Conservation (phyloP, 1,284 basidiomycete species). For the Boletus calvinii region DNA sequence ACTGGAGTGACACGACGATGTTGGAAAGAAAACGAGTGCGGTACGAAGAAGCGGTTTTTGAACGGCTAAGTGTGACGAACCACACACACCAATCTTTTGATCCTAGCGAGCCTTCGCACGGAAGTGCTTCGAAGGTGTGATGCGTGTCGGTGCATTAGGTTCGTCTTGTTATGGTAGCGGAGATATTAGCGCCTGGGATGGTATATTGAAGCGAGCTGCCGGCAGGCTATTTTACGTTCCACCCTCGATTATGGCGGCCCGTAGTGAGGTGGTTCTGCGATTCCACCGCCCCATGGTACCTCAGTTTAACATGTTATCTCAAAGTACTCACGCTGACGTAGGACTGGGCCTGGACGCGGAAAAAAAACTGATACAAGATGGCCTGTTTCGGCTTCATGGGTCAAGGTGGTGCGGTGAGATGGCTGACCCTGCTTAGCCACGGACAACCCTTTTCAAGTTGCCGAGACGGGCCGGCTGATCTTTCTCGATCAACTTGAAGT, state of each 20-base stretch:
- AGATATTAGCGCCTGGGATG: slow-evolving; percentile 1
- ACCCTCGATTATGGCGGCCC: neutral
- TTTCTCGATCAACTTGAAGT: neutral
- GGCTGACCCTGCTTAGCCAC: neutral
- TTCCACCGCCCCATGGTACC: neutral
- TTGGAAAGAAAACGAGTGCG: no score
- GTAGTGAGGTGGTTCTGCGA: neutral
- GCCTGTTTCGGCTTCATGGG: neutral
- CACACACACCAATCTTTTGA: slow-evolving; percentile 14
- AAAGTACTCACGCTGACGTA: neutral
- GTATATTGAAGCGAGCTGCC: slow-evolving; percentile 1
- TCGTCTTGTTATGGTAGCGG: slow-evolving; percentile 12
- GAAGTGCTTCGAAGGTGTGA: slow-evolving; percentile 11
- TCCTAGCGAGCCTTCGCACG: slow-evolving; percentile 25
- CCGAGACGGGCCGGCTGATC: neutral
- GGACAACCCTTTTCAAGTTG: neutral
- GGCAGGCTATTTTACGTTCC: slow-evolving; percentile 8
- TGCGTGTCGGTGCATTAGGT: slow-evolving; percentile 1
- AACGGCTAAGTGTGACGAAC: slow-evolving; percentile 12
- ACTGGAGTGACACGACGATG: neutral
- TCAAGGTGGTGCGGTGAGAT: neutral
- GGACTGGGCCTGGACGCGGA: no score
- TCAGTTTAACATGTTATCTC: neutral
- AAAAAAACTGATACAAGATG: neutral
- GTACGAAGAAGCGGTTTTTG: slow-evolving; percentile 20